Conservation (phyloP, 129 eudicot genomes). For the Helichrysum umbraculigerum region DNA sequence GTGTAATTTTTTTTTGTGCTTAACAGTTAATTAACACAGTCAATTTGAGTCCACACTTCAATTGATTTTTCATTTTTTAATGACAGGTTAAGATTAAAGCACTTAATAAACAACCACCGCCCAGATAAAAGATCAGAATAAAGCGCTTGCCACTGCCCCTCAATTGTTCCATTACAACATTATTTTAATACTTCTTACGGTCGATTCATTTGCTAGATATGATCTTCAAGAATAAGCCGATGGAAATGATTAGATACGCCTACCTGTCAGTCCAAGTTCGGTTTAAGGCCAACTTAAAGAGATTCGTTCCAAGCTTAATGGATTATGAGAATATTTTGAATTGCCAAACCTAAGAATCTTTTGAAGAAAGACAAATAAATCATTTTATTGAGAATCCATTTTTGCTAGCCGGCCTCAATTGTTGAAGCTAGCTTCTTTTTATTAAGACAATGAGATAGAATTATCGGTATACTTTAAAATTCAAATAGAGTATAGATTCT, state of each 20-base stretch:
- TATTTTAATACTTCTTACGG: neutral
- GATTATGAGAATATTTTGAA: slow-evolving; percentile 7
- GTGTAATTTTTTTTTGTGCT: neutral
- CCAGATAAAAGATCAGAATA: slow-evolving; percentile 9
- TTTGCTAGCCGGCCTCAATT: neutral
- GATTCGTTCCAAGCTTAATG: neutral
- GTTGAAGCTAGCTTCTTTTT: neutral
- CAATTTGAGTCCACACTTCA: neutral
- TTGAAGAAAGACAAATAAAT: neutral
- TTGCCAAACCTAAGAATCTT: neutral
- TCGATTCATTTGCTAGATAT: slow-evolving; percentile 7
- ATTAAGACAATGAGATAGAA: no score
- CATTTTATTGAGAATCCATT: neutral
- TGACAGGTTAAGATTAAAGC: slow-evolving; percentile 3
- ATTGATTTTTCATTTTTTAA: neutral
- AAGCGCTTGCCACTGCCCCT: neutral
- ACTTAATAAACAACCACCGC: slow-evolving; percentile 8
- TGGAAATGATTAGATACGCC: slow-evolving; percentile 6
- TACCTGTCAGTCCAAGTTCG: slow-evolving; percentile 14
- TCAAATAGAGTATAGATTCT: no score
- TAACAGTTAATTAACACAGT: neutral
- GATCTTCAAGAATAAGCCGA: slow-evolving; percentile 19
- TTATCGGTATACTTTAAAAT: no score
- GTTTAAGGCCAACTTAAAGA: neutral
- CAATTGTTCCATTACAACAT: neutral